Conservation (phyloP, 305 asterid species). For the Solanum hybrid region DNA sequence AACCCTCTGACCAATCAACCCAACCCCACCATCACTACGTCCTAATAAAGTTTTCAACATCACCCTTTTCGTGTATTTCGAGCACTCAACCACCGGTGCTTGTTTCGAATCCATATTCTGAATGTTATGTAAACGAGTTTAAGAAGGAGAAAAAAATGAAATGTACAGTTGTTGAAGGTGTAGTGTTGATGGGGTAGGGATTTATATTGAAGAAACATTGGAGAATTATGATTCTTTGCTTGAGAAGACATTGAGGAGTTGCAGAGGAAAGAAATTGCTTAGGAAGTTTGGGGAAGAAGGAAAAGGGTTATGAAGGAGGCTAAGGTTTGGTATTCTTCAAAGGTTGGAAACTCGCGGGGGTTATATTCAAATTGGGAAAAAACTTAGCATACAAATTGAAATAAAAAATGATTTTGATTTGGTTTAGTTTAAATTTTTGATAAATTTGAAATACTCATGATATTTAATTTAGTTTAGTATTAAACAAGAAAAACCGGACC, state of each 20-base stretch:
- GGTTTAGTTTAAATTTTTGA: not conserved
- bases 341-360: conserved; percentile 57
- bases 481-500: not conserved
- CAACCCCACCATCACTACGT: conserved; percentile 45
- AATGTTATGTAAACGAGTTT: not conserved
- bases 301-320: conserved; percentile 25
- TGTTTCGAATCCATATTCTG: conserved; percentile 44
- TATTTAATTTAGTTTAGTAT: not conserved
- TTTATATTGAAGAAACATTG: conserved; percentile 15
- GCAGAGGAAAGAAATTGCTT: conserved; percentile 18
- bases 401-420: not conserved
- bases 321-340: conserved; percentile 60
- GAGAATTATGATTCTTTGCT: conserved; percentile 39
- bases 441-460: not conserved
- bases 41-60: conserved; percentile 40
- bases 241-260: conserved; percentile 27
- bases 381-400: not conserved
- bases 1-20: conserved; percentile 47
- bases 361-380: not conserved
- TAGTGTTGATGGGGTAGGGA: conserved; percentile 14
- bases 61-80: conserved; percentile 54
- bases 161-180: conserved; percentile 9
- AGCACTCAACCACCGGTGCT: conserved; percentile 23
- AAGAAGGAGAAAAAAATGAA: not conserved
- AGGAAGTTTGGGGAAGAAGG: conserved; percentile 44